Evolutionary conservation across 208 protist species (phyloP), one percentile per base, ranked within the genome.

Genomic region (Balamuthia mandrillaris): DNA sequence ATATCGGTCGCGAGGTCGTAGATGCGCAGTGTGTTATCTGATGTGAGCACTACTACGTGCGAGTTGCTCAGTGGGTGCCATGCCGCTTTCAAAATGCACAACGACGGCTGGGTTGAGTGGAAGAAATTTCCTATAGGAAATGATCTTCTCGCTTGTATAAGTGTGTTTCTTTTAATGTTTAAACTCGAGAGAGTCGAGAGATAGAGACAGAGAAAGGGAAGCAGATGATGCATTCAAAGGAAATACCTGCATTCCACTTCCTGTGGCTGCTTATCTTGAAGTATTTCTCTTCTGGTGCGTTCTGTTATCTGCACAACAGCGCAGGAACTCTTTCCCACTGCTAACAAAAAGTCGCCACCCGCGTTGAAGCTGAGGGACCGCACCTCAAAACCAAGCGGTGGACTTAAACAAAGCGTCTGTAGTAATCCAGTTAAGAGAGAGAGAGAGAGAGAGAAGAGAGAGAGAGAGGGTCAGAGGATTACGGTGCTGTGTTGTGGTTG

Each of bases 31-130:
- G 49, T 61, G 49, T 81, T 81, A 14, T 81, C 72, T 9, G 72
- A 81, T 3, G 72, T 39, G 14, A 81, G 49, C 18, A 81, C 61
- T 9, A 51, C 72, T 1, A 81, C 37, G 24, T 81, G 72, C 3
- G 54, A 63, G 35, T 81, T 51, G 47, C 72, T 81, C 51, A 81
- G n/a, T 27, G 72, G 72, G 21, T 81, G 72, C 72, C 72, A 81
- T 3, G 52, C 24, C 5, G 52, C 72, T 35, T 81, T 81, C 7
- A 27, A 29, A n/a, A 81, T 39, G 12, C 5, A 3, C 3, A 81
- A 21, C 7, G 18, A 7, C 10, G 72, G 72, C 12, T 81, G 54
- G 51, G n/a, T 42, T 18, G 21, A 49, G 35, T 81, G 72, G 35
- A 81, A 35, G 72, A 41, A 63, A 51, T 35, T 81, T 3, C 72